Conservation (phyloP, 1,139 yeast genomes). For the Geotrichum phurueaensis region DNA sequence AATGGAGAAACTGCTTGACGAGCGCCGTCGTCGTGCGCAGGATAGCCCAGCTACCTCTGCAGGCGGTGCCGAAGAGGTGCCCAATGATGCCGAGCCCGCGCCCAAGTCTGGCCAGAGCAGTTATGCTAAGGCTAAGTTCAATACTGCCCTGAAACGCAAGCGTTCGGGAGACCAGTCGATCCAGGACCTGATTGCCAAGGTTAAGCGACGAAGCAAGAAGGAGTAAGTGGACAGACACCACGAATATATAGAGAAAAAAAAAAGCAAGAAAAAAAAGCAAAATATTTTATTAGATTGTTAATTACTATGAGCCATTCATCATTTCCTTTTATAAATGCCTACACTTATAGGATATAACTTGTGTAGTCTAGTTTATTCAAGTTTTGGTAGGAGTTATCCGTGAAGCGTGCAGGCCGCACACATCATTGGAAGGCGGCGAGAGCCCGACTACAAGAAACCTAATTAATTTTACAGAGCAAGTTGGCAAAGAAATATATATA, state of each 20-base stretch:
- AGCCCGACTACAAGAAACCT: too few relatives aligned
- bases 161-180: constrained; percentile 20
- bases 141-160: constrained; percentile 16
- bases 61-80: neutral
- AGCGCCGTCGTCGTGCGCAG: constrained; percentile 54
- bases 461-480: too few relatives aligned
- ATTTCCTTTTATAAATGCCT: too few relatives aligned
- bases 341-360: too few relatives aligned
- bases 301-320: neutral
- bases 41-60: constrained; percentile 1
- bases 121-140: constrained; percentile 12
- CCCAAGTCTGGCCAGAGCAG: neutral
- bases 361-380: too few relatives aligned
- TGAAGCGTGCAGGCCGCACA: too few relatives aligned
- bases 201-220: constrained; percentile 25
- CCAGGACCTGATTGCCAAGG: constrained; percentile 26
- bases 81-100: neutral
- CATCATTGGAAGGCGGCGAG: too few relatives aligned
- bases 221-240: neutral
- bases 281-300: neutral
- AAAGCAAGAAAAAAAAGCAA: neutral
- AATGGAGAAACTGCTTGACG: constrained; percentile 74
- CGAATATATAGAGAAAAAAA: neutral
- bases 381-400: too few relatives aligned
- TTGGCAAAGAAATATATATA: too few relatives aligned